A percentile compares a stretch with the other conserved stretches of the same genome.
phyloP scores from a whole-genome alignment of 2,329 filamentous ascomycete genomes.

The Zalaria sp. region DNA sequence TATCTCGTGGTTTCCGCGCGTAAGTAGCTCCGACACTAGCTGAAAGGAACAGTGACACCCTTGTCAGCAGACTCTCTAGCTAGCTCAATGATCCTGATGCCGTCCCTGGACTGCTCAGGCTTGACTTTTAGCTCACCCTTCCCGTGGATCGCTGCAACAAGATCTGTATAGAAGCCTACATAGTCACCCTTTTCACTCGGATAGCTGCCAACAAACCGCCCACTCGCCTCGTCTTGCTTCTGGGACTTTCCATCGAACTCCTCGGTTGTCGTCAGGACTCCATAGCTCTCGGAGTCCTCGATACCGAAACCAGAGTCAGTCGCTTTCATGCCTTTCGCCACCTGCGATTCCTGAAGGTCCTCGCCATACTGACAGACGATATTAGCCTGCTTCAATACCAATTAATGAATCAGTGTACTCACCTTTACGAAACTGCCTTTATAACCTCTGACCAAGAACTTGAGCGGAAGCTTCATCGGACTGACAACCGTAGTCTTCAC shows the following conservation, averaged over 20 bases:
- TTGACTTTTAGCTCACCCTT: conserved; percentile 25
- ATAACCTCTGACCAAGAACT: conserved; percentile 19
- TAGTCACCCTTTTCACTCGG: conserved; percentile 26
- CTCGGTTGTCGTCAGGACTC: conserved; percentile 24
- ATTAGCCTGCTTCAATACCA: no score
- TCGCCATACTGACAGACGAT: conserved; percentile 9
- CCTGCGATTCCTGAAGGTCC: conserved; percentile 22
- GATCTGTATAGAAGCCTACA: conserved; percentile 26
- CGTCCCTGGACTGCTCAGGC: conserved; percentile 24
- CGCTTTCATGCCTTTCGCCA: conserved; percentile 15
- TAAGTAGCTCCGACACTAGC: no score
- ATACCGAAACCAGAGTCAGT: conserved; percentile 18
- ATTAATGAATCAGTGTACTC: not conserved
- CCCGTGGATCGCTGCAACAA: conserved; percentile 26
- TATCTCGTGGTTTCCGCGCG: no score
- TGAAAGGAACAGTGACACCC: conserved; percentile 15
- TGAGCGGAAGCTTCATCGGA: conserved; percentile 16
- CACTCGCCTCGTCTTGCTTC: conserved; percentile 15
- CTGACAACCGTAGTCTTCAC: conserved; percentile 20
- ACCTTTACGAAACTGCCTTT: conserved; percentile 27
- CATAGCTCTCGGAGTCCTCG: conserved; percentile 22
- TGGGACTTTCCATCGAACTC: conserved; percentile 21
- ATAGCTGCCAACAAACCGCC: conserved; percentile 23
- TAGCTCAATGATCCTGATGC: conserved; percentile 26
- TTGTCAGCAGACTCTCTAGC: conserved; percentile 25